These are phyloP conservation scores for Nemophila menziesii DNA, from an alignment of 257 asterid species.

Conservation along the genomic window DNA sequence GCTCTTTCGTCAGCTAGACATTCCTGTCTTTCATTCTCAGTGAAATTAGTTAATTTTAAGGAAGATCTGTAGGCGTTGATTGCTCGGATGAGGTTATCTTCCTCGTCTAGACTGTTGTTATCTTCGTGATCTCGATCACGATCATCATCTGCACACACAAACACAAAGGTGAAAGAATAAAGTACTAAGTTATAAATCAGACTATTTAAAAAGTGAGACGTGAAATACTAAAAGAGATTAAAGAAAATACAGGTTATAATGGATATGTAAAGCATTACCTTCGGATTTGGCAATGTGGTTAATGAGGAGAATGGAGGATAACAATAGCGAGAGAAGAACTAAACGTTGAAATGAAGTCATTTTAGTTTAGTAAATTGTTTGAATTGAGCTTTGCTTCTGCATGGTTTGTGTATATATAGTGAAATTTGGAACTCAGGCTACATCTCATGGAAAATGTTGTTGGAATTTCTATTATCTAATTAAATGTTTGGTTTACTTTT, in stretches of 20 bases:
- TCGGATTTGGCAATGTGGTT: constrained; percentile 28
- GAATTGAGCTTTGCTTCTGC: constrained; percentile 5
- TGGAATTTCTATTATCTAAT: constrained; percentile 16
- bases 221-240: too few relatives aligned
- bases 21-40: constrained; percentile 55
- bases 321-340: constrained; percentile 42
- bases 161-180: too few relatives aligned
- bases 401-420: neutral
- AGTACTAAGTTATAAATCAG: too few relatives aligned
- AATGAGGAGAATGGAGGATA: constrained; percentile 29
- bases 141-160: too few relatives aligned
- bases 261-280: too few relatives aligned
- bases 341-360: constrained; percentile 46
- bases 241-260: too few relatives aligned
- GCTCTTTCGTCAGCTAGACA: constrained; percentile 83
- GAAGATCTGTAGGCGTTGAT: constrained; percentile 62
- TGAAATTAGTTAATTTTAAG: constrained; percentile 47
- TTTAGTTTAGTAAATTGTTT: constrained; percentile 3
- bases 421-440: constrained; percentile 10
- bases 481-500: neutral
- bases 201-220: too few relatives aligned
- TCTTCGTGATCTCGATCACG: too few relatives aligned
- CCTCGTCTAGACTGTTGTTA: constrained; percentile 40
- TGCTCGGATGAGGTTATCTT: constrained; percentile 53
- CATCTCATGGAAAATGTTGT: constrained; percentile 18